Conservation (phyloP, 345 rosid genomes). For the Sisymbrium irio region DNA sequence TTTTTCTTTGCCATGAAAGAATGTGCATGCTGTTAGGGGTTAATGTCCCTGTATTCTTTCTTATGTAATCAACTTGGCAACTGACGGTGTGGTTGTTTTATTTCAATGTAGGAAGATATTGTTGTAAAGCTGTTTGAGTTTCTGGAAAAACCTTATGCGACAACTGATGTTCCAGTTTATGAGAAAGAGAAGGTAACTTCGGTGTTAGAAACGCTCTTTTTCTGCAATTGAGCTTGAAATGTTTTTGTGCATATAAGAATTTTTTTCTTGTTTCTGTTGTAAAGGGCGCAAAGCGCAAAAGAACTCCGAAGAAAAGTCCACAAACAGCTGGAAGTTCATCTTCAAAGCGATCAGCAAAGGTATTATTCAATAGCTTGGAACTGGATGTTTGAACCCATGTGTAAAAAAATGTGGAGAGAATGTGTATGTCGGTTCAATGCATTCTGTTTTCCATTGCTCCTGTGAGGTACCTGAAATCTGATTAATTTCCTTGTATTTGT, state of each 20-base stretch:
- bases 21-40: not conserved
- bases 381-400: not conserved
- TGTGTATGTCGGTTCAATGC: not conserved
- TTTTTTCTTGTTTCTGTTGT: constrained; percentile 5
- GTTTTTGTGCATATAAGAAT: not conserved
- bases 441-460: not conserved
- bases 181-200: constrained; percentile 68
- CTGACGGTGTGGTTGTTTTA: constrained; percentile 21
- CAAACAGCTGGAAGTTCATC: constrained; percentile 46
- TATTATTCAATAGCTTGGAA: constrained; percentile 29
- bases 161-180: constrained; percentile 53
- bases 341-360: constrained; percentile 64
- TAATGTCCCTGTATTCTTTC: not conserved
- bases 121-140: constrained; percentile 64
- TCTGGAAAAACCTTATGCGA: constrained; percentile 79
- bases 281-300: constrained; percentile 70
- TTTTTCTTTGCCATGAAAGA: not conserved
- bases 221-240: not conserved
- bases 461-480: not conserved
- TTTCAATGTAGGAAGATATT: constrained; percentile 68
- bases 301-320: constrained; percentile 49
- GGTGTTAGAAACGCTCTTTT: not conserved
- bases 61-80: not conserved
- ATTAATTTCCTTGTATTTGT: not conserved
- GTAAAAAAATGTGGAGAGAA: not conserved